Evolutionary conservation across 805 yeast genomes (phyloP).

Genomic region (Starmerella apis): DNA sequence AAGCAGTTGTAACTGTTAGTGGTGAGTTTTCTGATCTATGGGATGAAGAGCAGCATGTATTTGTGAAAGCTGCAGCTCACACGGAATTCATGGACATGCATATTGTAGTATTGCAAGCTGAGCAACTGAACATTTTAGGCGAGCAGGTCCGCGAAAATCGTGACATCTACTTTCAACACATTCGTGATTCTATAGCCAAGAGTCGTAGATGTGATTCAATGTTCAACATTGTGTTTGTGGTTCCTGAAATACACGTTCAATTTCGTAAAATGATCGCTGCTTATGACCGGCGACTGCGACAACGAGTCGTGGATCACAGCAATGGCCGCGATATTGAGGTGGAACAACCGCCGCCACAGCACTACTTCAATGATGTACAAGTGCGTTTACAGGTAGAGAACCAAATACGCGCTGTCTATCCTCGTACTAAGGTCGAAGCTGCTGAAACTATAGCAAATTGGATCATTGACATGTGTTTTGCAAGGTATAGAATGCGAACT

Average conservation of each 20-base stretch:
- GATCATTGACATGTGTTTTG: slow-evolving; percentile 15
- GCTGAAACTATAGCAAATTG: slow-evolving; percentile 19
- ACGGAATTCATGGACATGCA: slow-evolving; percentile 7
- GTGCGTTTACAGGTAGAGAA: slow-evolving; percentile 17
- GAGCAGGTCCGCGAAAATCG: not conserved
- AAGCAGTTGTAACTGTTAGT: slow-evolving; percentile 1
- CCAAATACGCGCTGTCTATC: slow-evolving; percentile 13
- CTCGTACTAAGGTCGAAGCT: slow-evolving; percentile 14
- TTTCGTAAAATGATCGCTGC: slow-evolving; percentile 9
- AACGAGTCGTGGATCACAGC: slow-evolving; percentile 7
- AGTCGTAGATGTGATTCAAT: not conserved
- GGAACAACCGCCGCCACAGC: slow-evolving; percentile 9
- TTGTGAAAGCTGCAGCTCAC: slow-evolving; percentile 10
- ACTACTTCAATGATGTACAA: slow-evolving; percentile 15
- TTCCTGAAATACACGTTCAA: slow-evolving; percentile 17
- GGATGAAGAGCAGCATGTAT: slow-evolving; percentile 7
- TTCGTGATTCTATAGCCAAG: not conserved
- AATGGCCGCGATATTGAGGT: not conserved
- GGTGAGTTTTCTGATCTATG: slow-evolving; percentile 18
- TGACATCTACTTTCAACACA: slow-evolving; percentile 1
- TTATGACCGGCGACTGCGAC: slow-evolving; percentile 17
- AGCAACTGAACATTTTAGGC: slow-evolving; percentile 11
- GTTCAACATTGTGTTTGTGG: slow-evolving; percentile 5
- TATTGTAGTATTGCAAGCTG: slow-evolving; percentile 9
- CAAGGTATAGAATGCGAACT: slow-evolving; percentile 12